phyloP scores from a whole-genome alignment of 73 alveolate genomes.

The Durusdinium trenchii region DNA sequence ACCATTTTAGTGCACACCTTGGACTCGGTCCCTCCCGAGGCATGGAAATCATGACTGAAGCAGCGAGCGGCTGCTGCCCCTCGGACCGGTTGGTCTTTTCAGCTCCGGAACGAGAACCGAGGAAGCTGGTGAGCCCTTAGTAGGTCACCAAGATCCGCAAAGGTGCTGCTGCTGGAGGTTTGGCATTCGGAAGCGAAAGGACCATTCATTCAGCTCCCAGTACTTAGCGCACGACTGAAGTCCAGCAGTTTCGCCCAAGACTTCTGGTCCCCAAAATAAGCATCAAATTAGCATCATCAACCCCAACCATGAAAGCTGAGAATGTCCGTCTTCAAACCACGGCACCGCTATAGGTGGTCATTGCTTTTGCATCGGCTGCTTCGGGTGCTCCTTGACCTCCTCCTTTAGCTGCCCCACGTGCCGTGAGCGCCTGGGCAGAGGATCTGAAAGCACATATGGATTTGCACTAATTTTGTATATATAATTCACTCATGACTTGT shows the following conservation, averaged over 20 bases:
- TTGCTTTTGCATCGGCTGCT: slow-evolving; percentile 94
- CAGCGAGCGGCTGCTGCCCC: slow-evolving; percentile 85
- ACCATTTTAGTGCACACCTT: no score
- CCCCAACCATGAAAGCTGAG: neutral
- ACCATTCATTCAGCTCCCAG: no score
- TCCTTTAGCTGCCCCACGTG: slow-evolving; percentile 92
- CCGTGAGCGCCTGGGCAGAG: slow-evolving; percentile 8
- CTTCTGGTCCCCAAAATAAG: no score
- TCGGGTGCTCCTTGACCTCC: slow-evolving; percentile 90
- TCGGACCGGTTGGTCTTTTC: neutral
- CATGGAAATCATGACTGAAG: slow-evolving; percentile 88
- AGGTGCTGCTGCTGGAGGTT: no score
- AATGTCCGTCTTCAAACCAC: neutral
- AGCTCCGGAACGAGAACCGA: neutral
- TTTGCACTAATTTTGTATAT: no score
- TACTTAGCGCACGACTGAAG: no score
- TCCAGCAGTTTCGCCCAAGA: no score
- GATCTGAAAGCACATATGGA: neutral
- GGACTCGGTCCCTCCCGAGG: neutral
- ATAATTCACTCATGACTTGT: neutral
- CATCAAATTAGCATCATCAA: no score
- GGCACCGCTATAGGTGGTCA: slow-evolving; percentile 38
- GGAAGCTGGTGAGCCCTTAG: no score
- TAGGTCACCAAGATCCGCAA: no score
- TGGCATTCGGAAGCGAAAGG: no score